Percentiles rank a stretch among this genome's conserved stretches.
phyloP scores from a whole-genome alignment of 139 green algal genomes.

The Picochlorum sp. region DNA sequence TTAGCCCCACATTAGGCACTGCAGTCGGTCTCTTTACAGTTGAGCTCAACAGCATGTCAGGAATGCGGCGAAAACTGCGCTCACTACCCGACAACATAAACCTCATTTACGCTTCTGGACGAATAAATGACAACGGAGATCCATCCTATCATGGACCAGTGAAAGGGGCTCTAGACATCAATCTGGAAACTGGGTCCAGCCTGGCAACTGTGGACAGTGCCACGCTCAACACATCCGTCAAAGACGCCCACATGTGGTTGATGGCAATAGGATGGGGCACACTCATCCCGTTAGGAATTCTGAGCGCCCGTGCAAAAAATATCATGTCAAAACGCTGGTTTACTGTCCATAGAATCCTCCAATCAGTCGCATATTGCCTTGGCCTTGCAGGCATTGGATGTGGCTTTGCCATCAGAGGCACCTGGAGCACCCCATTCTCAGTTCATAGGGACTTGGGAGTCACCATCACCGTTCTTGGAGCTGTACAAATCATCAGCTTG shows the following conservation, averaged over 20 bases:
- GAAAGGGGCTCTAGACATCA: too few relatives aligned
- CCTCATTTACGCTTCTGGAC: conserved; percentile 24
- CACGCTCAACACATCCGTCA: background rate
- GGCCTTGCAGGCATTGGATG: conserved; percentile 21
- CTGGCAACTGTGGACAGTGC: background rate
- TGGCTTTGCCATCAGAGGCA: conserved; percentile 7
- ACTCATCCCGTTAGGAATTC: conserved; percentile 30
- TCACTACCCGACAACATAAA: background rate
- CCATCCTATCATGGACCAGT: background rate
- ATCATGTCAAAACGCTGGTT: conserved; percentile 25
- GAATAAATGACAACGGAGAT: background rate
- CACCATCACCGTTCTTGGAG: conserved; percentile 24
- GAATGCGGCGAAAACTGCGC: too few relatives aligned
- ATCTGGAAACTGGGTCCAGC: too few relatives aligned
- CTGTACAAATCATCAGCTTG: conserved; percentile 19
- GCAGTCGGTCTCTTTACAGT: background rate
- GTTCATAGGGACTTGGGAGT: conserved; percentile 25
- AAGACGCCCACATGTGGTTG: conserved; percentile 28
- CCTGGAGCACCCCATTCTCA: conserved; percentile 10
- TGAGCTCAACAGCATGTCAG: too few relatives aligned
- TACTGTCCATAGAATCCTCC: conserved; percentile 21
- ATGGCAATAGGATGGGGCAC: conserved; percentile 35
- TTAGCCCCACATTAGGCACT: background rate
- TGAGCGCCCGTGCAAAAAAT: conserved; percentile 22
- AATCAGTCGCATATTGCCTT: conserved; percentile 19